Base-by-base conservation (phyloP, 306 rosid genomes). In the Medicago lupulina region DNA sequence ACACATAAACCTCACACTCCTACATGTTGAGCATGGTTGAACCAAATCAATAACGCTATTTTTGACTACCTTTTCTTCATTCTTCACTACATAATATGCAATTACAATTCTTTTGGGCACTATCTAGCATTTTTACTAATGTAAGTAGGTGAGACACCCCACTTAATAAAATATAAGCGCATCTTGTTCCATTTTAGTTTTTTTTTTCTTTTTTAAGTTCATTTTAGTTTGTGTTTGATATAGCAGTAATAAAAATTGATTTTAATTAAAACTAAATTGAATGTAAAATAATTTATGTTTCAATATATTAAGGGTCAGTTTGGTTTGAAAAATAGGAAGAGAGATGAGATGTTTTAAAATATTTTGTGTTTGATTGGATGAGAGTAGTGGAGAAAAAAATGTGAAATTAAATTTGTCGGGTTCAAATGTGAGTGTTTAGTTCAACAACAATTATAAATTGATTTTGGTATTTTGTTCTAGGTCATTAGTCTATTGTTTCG, bases 1-100 rank as follows among this genome's bases (percentile, higher is more conserved):
- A 81, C 75, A 14, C 78, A 38, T 44, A 15, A 46, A 71, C 85
- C 85, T 44, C 47, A 73, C 68, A 14, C 70, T 79, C 70, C 15
- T 44, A 47, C 28, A 28, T 76, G 34, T 47, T 57, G 34, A 78
- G 78, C 83, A 78, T 76, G 76, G 74, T 80, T 76, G 76, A 79
- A 71, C 73, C 77, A 70, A 43, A 80, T 28, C 73, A 51, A n/a
- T 51, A 82, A 79, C 78, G 74, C 67, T 66, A 57, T 9, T 59
- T 75, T 67, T 59, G 70, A 71, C 79, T 28, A 60, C 58, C 17
- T 65, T 19, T 69, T 19, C 38, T 67, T 55, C 50, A 43, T 3
- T 82, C 47, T 72, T 78, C 76, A 40, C 72, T 23, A 11, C 28
- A n/a, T 36, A 65, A 9, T 65, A 19, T 17, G 10, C 51, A n/a